Evolutionary conservation across 805 yeast species (phyloP).

Genomic region (Starmerella apicola): DNA sequence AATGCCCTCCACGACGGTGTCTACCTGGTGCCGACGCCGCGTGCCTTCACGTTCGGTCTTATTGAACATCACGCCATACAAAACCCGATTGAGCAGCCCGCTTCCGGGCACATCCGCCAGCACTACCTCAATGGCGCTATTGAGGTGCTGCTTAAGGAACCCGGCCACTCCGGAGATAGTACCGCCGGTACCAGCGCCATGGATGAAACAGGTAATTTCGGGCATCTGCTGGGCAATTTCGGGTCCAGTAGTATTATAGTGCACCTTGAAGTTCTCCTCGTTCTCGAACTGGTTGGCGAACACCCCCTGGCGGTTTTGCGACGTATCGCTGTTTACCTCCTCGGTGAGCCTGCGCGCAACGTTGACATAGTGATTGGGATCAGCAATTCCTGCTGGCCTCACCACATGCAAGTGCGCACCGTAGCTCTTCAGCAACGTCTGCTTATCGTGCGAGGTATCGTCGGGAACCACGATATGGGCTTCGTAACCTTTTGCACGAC

Average conservation of each 20-base stretch:
- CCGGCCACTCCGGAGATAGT: conserved; percentile 86
- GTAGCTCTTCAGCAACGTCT: conserved; percentile 52
- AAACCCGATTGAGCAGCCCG: conserved; percentile 74
- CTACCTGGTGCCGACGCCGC: conserved; percentile 90
- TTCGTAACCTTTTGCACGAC: conserved; percentile 74
- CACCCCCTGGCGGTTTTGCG: conserved; percentile 43
- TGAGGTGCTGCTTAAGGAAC: conserved; percentile 48
- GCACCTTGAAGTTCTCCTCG: conserved; percentile 78
- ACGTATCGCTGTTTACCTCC: conserved; percentile 26
- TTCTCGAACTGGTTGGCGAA: conserved; percentile 96
- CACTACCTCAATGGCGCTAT: conserved; percentile 33
- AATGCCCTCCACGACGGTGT: conserved; percentile 85
- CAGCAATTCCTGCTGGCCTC: conserved; percentile 90
- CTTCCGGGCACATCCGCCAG: conserved; percentile 95
- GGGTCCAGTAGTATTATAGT: conserved; percentile 78
- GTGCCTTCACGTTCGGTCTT: conserved; percentile 82
- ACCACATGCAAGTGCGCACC: conserved; percentile 82
- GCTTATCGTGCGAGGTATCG: conserved; percentile 78
- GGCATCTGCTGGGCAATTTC: conserved; percentile 72
- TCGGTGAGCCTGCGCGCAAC: conserved; percentile 61
- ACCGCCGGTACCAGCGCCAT: conserved; percentile 96
- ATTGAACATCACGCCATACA: conserved; percentile 90
- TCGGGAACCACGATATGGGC: conserved; percentile 93
- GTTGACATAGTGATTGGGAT: conserved; percentile 84
- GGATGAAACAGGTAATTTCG: conserved; percentile 58